Evolutionary conservation across 495 filamentous ascomycete species (phyloP).

Genomic region (Tuber magnatum): DNA sequence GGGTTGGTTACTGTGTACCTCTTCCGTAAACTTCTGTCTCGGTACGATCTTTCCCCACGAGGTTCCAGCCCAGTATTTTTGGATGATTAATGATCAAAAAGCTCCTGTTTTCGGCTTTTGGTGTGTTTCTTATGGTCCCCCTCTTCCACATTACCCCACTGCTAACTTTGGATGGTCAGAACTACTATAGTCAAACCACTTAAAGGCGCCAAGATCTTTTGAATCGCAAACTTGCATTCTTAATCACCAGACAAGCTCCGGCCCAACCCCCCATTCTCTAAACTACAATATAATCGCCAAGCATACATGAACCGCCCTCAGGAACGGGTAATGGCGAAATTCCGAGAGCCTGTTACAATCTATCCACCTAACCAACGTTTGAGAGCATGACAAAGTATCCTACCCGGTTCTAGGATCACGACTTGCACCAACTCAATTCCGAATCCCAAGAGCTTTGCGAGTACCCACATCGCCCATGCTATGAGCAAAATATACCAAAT

Average conservation of each 20-base stretch:
- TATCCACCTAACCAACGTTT: constrained; percentile 1
- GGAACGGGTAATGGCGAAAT: not conserved
- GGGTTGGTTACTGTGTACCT: not conserved
- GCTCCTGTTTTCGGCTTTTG: too few species aligned
- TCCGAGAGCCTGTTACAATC: not conserved
- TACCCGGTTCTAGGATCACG: constrained; percentile 22
- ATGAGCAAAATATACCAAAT: constrained; percentile 27
- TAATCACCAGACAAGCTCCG: not conserved
- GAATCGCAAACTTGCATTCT: not conserved
- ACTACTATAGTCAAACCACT: not conserved
- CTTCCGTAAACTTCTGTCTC: not conserved
- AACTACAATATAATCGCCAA: not conserved
- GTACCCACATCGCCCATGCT: constrained; percentile 20
- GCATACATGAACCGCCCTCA: not conserved
- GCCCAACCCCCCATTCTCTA: not conserved
- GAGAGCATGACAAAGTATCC: constrained; percentile 11
- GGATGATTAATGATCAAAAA: too few species aligned
- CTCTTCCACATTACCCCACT: not conserved
- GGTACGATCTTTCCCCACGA: too few species aligned
- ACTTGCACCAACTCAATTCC: constrained; percentile 11
- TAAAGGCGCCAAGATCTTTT: not conserved
- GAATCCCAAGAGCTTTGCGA: constrained; percentile 26
- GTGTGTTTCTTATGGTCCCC: too few species aligned
- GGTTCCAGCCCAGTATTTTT: too few species aligned
- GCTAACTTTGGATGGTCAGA: not conserved